Evolutionary conservation across 305 asterid species (phyloP).

Genomic region (Caryopteris hybrid): DNA sequence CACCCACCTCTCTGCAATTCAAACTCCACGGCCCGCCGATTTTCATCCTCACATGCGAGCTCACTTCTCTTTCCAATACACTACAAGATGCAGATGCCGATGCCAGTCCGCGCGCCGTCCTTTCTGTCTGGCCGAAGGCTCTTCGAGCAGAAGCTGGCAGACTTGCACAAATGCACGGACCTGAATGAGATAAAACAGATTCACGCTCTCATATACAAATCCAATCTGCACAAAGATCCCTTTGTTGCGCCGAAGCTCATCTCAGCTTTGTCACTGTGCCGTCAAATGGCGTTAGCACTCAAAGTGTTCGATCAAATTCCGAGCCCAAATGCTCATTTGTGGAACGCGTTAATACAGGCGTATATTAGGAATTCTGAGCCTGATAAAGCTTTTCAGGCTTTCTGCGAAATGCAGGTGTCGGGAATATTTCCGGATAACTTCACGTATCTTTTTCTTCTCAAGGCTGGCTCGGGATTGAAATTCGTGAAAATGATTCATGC

Average conservation of each 20-base stretch:
- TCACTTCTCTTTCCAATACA: background rate
- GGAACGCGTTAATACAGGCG: slow-evolving; percentile 53
- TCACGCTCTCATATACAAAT: slow-evolving; percentile 61
- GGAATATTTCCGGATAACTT: slow-evolving; percentile 59
- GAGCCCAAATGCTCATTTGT: slow-evolving; percentile 44
- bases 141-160: slow-evolving; percentile 49
- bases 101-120: slow-evolving; percentile 54
- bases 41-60: slow-evolving; percentile 8
- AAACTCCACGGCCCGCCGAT: slow-evolving; percentile 18
- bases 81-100: slow-evolving; percentile 40
- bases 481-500: slow-evolving; percentile 52
- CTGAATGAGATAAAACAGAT: slow-evolving; percentile 50
- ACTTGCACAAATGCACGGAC: slow-evolving; percentile 63
- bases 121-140: slow-evolving; percentile 56
- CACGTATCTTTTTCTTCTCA: slow-evolving; percentile 59
- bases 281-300: slow-evolving; percentile 42
- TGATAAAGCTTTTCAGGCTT: slow-evolving; percentile 40
- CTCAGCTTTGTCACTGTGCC: slow-evolving; percentile 56
- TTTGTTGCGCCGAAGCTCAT: slow-evolving; percentile 62
- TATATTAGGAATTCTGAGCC: slow-evolving; percentile 42
- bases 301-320: slow-evolving; percentile 50
- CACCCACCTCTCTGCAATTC: background rate
- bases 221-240: slow-evolving; percentile 52
- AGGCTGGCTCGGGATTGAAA: slow-evolving; percentile 46
- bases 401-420: slow-evolving; percentile 41